Conservation (phyloP, 345 rosid species). For the Lagerstroemia speciosa region DNA sequence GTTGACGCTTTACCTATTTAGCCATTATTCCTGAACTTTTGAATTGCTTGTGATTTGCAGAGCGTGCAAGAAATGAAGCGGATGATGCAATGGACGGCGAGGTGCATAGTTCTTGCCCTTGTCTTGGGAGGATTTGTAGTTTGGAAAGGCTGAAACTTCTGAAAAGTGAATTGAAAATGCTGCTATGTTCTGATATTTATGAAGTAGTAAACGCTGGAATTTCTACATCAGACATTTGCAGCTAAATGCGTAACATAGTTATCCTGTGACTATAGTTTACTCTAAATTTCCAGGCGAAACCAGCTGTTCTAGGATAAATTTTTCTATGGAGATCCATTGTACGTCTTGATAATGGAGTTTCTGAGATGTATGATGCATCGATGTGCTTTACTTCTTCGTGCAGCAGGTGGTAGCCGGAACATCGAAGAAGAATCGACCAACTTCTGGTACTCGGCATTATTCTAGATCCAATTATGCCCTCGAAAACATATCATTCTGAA, state of each 20-base stretch:
- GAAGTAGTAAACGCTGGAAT: neutral
- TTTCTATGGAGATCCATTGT: neutral
- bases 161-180: neutral
- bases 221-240: neutral
- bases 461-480: neutral
- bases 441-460: slow-evolving; percentile 44
- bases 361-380: neutral
- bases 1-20: neutral
- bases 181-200: neutral
- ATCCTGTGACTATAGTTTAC: neutral
- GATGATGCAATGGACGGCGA: slow-evolving; percentile 44
- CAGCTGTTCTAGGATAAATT: neutral
- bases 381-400: neutral
- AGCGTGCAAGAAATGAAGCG: slow-evolving; percentile 51
- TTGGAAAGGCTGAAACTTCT: neutral
- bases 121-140: neutral
- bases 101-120: slow-evolving; percentile 23
- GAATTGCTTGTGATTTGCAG: slow-evolving; percentile 20
- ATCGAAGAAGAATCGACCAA: slow-evolving; percentile 59
- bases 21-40: neutral
- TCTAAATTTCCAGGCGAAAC: neutral
- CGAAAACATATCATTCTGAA: neutral
- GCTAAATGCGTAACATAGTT: neutral
- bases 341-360: neutral
- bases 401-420: slow-evolving; percentile 45